Evolutionary conservation across 2,329 filamentous ascomycete genomes (phyloP), one percentile per base, ranked within the genome.

Genomic region (Ascochyta pisi): DNA sequence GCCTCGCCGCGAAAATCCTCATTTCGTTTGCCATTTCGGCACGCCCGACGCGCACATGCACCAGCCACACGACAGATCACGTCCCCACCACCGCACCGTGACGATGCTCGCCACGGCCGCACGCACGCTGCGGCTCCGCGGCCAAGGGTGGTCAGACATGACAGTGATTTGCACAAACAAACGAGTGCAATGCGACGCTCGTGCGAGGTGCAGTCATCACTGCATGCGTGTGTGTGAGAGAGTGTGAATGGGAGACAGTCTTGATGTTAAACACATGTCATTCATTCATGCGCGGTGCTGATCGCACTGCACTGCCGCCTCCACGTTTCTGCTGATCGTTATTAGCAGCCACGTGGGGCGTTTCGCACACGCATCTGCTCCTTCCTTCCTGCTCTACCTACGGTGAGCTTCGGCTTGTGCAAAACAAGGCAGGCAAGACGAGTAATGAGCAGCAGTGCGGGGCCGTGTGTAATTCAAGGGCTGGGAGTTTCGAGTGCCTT

Each of bases 321-420:
- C 52, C 52, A 45, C 35, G 40, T 35, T 26, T 37, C 22, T n/a
- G 46, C 46, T 50, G 52, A 50, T 55, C 52, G 46, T 41, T 29
- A 50, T 55, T 15, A 26, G 27, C 51, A 40, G 45, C 52, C 52
- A 55, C 52, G 52, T 55, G 52, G 40, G 37, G 38, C 46, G 40
- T 27, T 12, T 39, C 19, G 15, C 19, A n/a, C 24, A 24, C 9
- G 10, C 27, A 29, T 29, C 27, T 29, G 26, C 27, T 10, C 12
- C 27, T 4, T 9, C 3, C 19, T 19, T 19, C 2, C 19, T 19
- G 19, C 19, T 19, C 19, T 19, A 19, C 10, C 16, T 29, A 27
- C 41, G 52, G 47, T 47, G 47, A 41, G 42, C n/a, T 42, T 46
- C 42, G 47, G 53, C 47, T 46, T 50, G 45, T 26, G 26, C 34